Evolutionary conservation across 805 yeast genomes (phyloP).

Genomic region (Vanderwaltozyma verrucispora): DNA sequence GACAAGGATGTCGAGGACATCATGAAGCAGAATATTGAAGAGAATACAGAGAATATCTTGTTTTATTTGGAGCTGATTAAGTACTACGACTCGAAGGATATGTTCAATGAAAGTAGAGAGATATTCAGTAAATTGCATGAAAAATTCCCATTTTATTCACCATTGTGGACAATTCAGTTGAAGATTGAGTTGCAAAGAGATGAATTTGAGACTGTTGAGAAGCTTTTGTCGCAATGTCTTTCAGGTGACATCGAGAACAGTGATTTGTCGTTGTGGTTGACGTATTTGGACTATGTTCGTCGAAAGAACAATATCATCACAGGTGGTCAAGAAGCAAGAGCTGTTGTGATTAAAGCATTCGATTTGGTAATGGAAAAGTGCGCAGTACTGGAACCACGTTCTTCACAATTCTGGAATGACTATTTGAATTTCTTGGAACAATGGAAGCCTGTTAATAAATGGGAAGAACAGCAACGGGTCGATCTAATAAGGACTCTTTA

Average conservation of each 20-base stretch:
- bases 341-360: slow-evolving; percentile 67
- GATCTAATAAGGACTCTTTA: slow-evolving; percentile 68
- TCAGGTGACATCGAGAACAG: slow-evolving; percentile 32
- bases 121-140: slow-evolving; percentile 51
- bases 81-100: slow-evolving; percentile 40
- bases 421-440: slow-evolving; percentile 67
- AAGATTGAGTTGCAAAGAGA: slow-evolving; percentile 52
- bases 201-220: slow-evolving; percentile 57
- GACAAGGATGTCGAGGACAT: background rate
- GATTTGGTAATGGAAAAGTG: slow-evolving; percentile 71
- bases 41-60: slow-evolving; percentile 40
- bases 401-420: slow-evolving; percentile 70
- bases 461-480: slow-evolving; percentile 77
- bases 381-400: slow-evolving; percentile 59
- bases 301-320: slow-evolving; percentile 56
- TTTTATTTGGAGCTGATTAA: slow-evolving; percentile 50
- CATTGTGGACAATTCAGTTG: slow-evolving; percentile 68
- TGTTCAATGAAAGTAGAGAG: slow-evolving; percentile 47
- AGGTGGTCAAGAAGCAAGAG: slow-evolving; percentile 74
- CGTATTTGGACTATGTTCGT: slow-evolving; percentile 71
- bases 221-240: slow-evolving; percentile 53
- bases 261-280: slow-evolving; percentile 61
- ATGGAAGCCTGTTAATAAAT: slow-evolving; percentile 69
- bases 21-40: slow-evolving; percentile 1
- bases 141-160: slow-evolving; percentile 57